These are phyloP conservation scores for Botrytis pseudocinerea DNA, from an alignment of 2,329 filamentous ascomycete genomes.

Conservation along the genomic window DNA sequence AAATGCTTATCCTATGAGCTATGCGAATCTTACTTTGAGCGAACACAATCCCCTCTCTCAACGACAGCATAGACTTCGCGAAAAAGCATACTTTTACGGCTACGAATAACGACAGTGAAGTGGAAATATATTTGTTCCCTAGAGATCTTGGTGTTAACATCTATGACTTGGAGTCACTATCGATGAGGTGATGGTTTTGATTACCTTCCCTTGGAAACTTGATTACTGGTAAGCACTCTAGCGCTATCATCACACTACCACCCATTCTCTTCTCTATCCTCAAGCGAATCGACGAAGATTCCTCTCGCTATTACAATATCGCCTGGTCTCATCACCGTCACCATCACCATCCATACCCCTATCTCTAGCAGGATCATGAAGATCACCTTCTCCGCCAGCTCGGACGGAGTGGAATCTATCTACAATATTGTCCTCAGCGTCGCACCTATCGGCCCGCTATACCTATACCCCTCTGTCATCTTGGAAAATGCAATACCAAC, in stretches of 20 bases:
- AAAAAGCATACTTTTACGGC: conserved; percentile 11
- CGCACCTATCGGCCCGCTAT: background rate
- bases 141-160: conserved; percentile 10
- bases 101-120: conserved; percentile 16
- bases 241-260: background rate
- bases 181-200: background rate
- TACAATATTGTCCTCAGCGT: background rate
- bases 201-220: background rate
- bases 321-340: fast-evolving
- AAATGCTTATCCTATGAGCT: background rate
- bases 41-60: conserved; percentile 19
- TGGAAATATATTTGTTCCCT: conserved; percentile 16
- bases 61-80: conserved; percentile 23
- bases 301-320: background rate
- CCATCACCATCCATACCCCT: fast-evolving
- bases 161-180: background rate
- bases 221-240: background rate
- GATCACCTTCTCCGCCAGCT: background rate
- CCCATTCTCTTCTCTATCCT: background rate
- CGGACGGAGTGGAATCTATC: background rate
- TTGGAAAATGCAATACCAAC: background rate
- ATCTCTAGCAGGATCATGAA: background rate
- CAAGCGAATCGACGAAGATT: background rate
- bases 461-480: background rate
- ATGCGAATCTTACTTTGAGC: conserved; percentile 5